Conservation (phyloP, 306 rosid species). For the Casuarina cunninghamiana region DNA sequence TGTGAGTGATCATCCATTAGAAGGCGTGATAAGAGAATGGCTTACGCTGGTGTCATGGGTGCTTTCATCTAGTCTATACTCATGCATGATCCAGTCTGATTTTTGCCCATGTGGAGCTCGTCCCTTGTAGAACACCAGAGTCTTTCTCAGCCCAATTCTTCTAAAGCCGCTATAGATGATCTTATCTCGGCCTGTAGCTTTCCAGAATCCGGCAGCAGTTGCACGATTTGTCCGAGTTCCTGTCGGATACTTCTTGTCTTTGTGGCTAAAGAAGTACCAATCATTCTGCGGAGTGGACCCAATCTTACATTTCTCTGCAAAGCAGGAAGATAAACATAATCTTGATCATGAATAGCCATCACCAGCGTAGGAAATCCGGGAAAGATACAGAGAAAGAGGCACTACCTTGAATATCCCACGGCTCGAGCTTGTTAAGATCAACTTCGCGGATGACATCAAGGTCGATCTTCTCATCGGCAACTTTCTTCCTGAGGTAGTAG, state of each 20-base stretch:
- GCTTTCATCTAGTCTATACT: constrained; percentile 55
- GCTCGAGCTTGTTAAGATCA: constrained; percentile 66
- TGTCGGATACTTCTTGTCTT: constrained; percentile 63
- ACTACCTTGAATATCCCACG: constrained; percentile 68
- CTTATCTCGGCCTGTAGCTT: constrained; percentile 66
- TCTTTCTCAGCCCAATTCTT: constrained; percentile 59
- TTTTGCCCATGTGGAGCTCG: constrained; percentile 68
- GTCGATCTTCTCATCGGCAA: constrained; percentile 54
- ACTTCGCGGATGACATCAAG: constrained; percentile 63
- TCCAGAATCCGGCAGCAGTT: constrained; percentile 62
- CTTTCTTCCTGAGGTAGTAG: constrained; percentile 58
- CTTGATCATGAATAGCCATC: neutral
- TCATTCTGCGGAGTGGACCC: constrained; percentile 64
- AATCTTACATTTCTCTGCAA: constrained; percentile 55
- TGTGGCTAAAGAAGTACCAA: constrained; percentile 68
- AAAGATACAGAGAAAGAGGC: neutral
- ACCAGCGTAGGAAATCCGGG: neutral
- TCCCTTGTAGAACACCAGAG: constrained; percentile 60
- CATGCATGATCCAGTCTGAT: constrained; percentile 71
- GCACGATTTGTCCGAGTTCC: constrained; percentile 66
- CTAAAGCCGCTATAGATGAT: constrained; percentile 44
- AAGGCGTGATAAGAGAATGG: neutral
- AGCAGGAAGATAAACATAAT: neutral
- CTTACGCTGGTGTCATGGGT: constrained; percentile 39
- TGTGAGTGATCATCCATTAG: neutral